Percentiles rank a stretch among this genome's conserved stretches.
Evolutionary conservation across 331 rosid species (phyloP).

Genomic region (Malus hybrid): DNA sequence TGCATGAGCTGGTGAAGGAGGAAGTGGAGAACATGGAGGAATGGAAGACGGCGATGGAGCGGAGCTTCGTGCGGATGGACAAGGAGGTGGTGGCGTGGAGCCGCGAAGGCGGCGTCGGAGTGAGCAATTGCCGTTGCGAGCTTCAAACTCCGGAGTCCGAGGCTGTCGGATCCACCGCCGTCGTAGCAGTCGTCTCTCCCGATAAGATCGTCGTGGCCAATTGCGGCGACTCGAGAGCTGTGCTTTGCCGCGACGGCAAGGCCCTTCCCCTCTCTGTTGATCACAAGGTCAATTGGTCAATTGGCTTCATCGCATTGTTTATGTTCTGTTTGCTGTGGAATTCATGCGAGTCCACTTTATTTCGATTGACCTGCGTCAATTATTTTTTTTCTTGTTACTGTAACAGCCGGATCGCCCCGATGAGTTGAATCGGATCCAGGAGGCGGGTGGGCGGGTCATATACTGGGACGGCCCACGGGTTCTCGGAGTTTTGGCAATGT

Average conservation of each 20-base stretch:
- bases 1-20: conserved; percentile 51
- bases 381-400: neutral
- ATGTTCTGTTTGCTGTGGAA: neutral
- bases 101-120: conserved; percentile 10
- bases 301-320: neutral
- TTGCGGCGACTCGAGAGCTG: conserved; percentile 65
- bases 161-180: conserved; percentile 62
- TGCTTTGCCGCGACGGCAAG: conserved; percentile 51
- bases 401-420: conserved; percentile 72
- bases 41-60: conserved; percentile 47
- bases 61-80: conserved; percentile 52
- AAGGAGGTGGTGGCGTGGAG: conserved; percentile 34
- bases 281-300: conserved; percentile 40
- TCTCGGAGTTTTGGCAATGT: conserved; percentile 62
- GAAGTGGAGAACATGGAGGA: conserved; percentile 27
- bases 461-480: conserved; percentile 62
- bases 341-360: neutral
- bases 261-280: conserved; percentile 49
- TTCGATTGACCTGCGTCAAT: neutral
- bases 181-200: conserved; percentile 33
- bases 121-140: conserved; percentile 39
- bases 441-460: conserved; percentile 59
- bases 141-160: conserved; percentile 54
- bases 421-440: conserved; percentile 46
- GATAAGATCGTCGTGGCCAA: conserved; percentile 49